Percentiles rank a stretch among this genome's conserved stretches.
Conservation (phyloP, 208 protist genomes). For the Jaenimonas drosophilae region DNA sequence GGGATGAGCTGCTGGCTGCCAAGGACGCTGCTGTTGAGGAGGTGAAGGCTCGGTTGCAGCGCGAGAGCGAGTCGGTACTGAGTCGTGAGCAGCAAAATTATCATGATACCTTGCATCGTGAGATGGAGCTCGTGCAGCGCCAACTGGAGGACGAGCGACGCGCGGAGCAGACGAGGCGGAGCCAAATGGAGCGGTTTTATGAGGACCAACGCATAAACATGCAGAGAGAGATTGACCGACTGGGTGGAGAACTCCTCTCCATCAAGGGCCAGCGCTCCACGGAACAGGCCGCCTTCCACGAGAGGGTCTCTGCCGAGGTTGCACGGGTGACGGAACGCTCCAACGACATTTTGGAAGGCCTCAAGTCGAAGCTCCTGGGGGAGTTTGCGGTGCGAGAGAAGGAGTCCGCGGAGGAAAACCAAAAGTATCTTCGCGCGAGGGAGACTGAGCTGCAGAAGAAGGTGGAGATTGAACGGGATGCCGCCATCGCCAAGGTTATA, state of each 20-base stretch:
- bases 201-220: constrained; percentile 46
- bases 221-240: constrained; percentile 51
- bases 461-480: constrained; percentile 69
- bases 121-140: constrained; percentile 43
- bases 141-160: constrained; percentile 57
- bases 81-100: constrained; percentile 46
- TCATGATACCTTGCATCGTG: constrained; percentile 38
- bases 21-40: constrained; percentile 73
- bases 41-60: constrained; percentile 37
- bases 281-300: constrained; percentile 63
- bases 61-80: constrained; percentile 45
- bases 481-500: constrained; percentile 51
- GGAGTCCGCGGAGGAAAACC: constrained; percentile 29
- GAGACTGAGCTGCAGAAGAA: constrained; percentile 47
- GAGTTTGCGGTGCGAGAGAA: constrained; percentile 55
- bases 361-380: constrained; percentile 61
- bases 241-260: constrained; percentile 51
- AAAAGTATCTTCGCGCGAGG: constrained; percentile 27
- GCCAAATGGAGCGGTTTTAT: constrained; percentile 55
- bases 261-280: constrained; percentile 33
- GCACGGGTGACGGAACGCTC: constrained; percentile 44
- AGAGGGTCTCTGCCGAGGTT: constrained; percentile 59
- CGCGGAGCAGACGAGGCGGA: constrained; percentile 17
- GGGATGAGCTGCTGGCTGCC: constrained; percentile 65
- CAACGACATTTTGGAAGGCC: constrained; percentile 28